Conservation (phyloP, 805 yeast genomes). For the Candida palmyrensis region DNA sequence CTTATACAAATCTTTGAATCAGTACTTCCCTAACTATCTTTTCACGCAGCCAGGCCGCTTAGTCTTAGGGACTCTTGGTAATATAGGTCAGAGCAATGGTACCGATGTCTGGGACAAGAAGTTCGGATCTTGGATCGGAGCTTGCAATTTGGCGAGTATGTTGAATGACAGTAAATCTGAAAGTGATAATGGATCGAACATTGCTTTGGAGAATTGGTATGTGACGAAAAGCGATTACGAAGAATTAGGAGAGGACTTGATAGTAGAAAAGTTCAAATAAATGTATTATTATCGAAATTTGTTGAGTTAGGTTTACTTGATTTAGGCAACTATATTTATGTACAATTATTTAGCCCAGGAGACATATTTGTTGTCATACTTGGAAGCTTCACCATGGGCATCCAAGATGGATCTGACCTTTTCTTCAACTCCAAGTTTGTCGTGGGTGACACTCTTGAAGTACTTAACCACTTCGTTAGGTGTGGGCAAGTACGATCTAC, state of each 20-base stretch:
- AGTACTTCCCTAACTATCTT: constrained; percentile 44
- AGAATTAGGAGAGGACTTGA: constrained; percentile 50
- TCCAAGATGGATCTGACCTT: constrained; percentile 58
- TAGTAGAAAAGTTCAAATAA: constrained; percentile 27
- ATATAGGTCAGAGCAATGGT: constrained; percentile 20
- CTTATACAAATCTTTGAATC: constrained; percentile 38
- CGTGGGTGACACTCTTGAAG: constrained; percentile 46
- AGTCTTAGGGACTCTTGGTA: constrained; percentile 17
- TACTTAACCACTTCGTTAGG: constrained; percentile 61
- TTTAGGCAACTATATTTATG: no score
- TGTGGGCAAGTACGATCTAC: constrained; percentile 63
- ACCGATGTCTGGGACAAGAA: constrained; percentile 47
- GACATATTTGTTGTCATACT: constrained; percentile 38
- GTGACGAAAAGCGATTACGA: constrained; percentile 60
- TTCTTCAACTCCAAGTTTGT: constrained; percentile 54
- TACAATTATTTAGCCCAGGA: constrained; percentile 29
- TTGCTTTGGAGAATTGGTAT: constrained; percentile 47
- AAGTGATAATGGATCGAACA: constrained; percentile 14
- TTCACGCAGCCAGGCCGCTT: constrained; percentile 21
- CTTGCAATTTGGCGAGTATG: constrained; percentile 59
- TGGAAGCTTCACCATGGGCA: constrained; percentile 45
- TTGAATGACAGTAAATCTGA: constrained; percentile 39
- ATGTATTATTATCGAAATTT: not conserved
- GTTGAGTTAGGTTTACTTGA: not conserved
- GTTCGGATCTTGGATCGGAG: constrained; percentile 68